Base-by-base conservation (phyloP, 2,329 filamentous ascomycete species). In the Lasiodiplodia hormozganensis region DNA sequence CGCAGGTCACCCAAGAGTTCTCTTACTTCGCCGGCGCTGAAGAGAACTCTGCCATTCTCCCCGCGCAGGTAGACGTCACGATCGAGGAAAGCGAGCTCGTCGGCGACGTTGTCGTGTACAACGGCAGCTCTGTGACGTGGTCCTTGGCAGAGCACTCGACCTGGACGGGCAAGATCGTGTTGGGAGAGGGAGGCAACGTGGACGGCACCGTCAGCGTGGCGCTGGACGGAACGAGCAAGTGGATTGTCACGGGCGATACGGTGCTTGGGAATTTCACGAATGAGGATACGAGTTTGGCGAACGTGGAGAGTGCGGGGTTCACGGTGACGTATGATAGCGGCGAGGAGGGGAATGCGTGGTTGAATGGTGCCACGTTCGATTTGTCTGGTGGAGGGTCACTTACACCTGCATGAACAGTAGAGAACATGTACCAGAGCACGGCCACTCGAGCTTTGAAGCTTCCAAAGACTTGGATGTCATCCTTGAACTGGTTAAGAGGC, bases 51-150 rank as follows among this genome's bases (percentile, higher is more conserved):
- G 70, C 57, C 23, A 71, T 78, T 7, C 51, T 56, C 3, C 76
- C 76, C 0, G 76, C 77, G 0, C 67, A 73, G 52, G 74, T 76
- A 0, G 71, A 68, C 11, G 40, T 77, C 16, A 69, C 68, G 2
- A 71, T 80, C 4, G 68, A 68, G 0, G 76, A 77, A 54, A 76
- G 73, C 1, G 57, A 53, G 7, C 62, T 79, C 3, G 60, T 36
- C 5, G 78, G 76, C 11, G 76, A 79, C 51, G 67, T 80, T 10
- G 75, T 79, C 3, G 75, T 75, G 1, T 79, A 77, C 58, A 78
- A 80, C 49, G 71, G 72, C 0, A 73, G 72, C 23, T 65, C 40
- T 18, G 73, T 76, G 8, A 5, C 14, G 7, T 38, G 56, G 56
- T 14, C 10, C 25, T 21, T 68, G 34, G 3, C 2, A 0, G 40